Percentiles rank a stretch among this genome's conserved stretches.
These are phyloP conservation scores for Tripterygium wilfordii DNA, from an alignment of 177 flowering plant genomes.

Conservation along the genomic window DNA sequence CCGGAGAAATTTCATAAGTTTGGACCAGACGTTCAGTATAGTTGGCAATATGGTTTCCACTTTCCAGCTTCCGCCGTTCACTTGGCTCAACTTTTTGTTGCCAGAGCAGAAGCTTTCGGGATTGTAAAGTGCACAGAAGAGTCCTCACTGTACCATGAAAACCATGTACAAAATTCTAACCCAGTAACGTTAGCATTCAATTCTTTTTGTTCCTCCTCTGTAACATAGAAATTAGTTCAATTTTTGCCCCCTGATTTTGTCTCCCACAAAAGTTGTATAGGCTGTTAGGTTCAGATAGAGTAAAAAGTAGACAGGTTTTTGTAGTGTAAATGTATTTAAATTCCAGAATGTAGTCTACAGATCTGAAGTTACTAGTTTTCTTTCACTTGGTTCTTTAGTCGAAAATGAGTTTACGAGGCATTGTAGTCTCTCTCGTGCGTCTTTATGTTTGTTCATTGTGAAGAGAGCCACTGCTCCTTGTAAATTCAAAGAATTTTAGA, in stretches of 20 bases:
- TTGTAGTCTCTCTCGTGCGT: too few relatives aligned
- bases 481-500: too few relatives aligned
- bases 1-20: constrained; percentile 2
- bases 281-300: constrained; percentile 30
- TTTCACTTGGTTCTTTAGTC: constrained; percentile 1
- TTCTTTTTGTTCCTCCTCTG: constrained; percentile 51
- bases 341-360: constrained; percentile 7
- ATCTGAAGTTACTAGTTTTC: constrained; percentile 7
- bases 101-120: constrained; percentile 18
- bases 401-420: not conserved
- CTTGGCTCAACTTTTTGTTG: constrained; percentile 21
- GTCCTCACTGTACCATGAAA: constrained; percentile 24
- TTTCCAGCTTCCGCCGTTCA: constrained; percentile 12
- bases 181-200: constrained; percentile 28
- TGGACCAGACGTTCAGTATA: not conserved
- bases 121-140: constrained; percentile 17
- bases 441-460: too few relatives aligned
- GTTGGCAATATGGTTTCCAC: not conserved
- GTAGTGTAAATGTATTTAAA: constrained; percentile 26
- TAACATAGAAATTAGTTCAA: constrained; percentile 29
- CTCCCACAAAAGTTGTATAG: constrained; percentile 34
- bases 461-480: too few relatives aligned
- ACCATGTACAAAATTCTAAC: constrained; percentile 61
- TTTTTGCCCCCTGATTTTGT: constrained; percentile 1
- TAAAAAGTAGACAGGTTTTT: constrained; percentile 12